These are phyloP conservation scores for Nitzschia sp. DNA, from an alignment of 108 stramenopile species.

Conservation along the genomic window DNA sequence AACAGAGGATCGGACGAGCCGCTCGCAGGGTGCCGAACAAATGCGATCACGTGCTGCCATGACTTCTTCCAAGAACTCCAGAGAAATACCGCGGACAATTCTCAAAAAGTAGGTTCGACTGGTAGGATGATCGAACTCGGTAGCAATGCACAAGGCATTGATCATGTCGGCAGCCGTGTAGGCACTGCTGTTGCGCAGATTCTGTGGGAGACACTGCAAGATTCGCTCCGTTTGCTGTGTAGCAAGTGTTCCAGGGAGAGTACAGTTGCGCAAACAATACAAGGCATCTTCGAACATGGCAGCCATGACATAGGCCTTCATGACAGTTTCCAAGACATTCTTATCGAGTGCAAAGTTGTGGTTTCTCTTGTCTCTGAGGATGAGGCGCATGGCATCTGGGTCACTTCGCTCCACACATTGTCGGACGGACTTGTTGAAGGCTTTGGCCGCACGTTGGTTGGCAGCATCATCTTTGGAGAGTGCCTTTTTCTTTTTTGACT, in stretches of 20 bases:
- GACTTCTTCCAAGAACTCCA: constrained; percentile 91
- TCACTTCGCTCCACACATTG: constrained; percentile 76
- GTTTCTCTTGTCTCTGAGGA: constrained; percentile 70
- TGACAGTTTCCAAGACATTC: constrained; percentile 77
- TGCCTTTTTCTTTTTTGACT: constrained; percentile 61
- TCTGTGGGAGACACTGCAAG: constrained; percentile 81
- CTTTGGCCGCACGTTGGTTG: constrained; percentile 69
- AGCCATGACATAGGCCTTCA: constrained; percentile 88
- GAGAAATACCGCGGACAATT: constrained; percentile 83
- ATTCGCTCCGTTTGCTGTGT: constrained; percentile 75
- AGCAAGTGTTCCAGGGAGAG: constrained; percentile 72
- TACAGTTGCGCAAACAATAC: constrained; percentile 82
- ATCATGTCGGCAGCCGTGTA: constrained; percentile 90
- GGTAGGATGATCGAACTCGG: constrained; percentile 82
- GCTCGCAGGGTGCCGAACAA: constrained; percentile 87
- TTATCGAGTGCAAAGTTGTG: constrained; percentile 79
- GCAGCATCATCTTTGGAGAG: constrained; percentile 62
- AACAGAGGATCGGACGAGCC: constrained; percentile 76
- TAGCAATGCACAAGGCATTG: constrained; percentile 87
- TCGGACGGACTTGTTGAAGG: constrained; percentile 75
- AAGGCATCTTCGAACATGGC: constrained; percentile 92
- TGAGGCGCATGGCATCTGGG: constrained; percentile 66
- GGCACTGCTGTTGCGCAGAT: constrained; percentile 78
- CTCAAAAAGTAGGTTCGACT: constrained; percentile 86
- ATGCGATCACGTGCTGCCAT: constrained; percentile 88